Percentiles rank a stretch among this genome's conserved stretches.
Conservation (phyloP, 2,329 filamentous ascomycete species). For the Anthostomella pinea region DNA sequence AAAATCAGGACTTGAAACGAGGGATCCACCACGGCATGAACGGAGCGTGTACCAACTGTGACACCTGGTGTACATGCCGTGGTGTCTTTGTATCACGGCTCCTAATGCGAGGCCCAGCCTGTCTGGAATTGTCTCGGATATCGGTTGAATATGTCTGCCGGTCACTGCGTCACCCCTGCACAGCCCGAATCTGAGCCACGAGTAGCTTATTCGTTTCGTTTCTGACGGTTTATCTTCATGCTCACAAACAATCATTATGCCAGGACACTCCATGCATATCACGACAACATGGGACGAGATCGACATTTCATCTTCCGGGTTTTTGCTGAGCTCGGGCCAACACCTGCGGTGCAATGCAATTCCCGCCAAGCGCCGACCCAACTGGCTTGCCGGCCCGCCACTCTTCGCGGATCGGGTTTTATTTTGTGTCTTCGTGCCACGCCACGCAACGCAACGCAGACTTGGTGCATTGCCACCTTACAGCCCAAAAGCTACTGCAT, state of each 20-base stretch:
- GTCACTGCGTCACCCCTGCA: slow-evolving; percentile 9
- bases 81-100: slow-evolving; percentile 10
- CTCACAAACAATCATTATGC: not conserved
- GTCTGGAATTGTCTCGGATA: slow-evolving; percentile 19
- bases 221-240: slow-evolving; percentile 1
- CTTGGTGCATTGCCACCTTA: not conserved
- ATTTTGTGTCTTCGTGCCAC: not conserved
- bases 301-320: not conserved
- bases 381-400: not conserved
- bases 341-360: not conserved
- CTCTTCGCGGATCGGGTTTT: too few relatives aligned
- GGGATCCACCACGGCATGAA: slow-evolving; percentile 4
- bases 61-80: slow-evolving; percentile 12
- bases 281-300: slow-evolving; percentile 5
- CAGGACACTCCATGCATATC: slow-evolving; percentile 1
- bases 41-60: slow-evolving; percentile 8
- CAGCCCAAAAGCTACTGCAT: too few relatives aligned
- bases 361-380: not conserved
- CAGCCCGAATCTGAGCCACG: slow-evolving; percentile 10
- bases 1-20: too few relatives aligned
- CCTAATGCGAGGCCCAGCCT: slow-evolving; percentile 8
- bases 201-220: slow-evolving; percentile 7
- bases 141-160: slow-evolving; percentile 18
- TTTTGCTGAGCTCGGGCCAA: not conserved
- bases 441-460: not conserved